These are phyloP conservation scores for Solanum gandarillasii DNA, from an alignment of 257 asterid genomes.

Conservation along the genomic window DNA sequence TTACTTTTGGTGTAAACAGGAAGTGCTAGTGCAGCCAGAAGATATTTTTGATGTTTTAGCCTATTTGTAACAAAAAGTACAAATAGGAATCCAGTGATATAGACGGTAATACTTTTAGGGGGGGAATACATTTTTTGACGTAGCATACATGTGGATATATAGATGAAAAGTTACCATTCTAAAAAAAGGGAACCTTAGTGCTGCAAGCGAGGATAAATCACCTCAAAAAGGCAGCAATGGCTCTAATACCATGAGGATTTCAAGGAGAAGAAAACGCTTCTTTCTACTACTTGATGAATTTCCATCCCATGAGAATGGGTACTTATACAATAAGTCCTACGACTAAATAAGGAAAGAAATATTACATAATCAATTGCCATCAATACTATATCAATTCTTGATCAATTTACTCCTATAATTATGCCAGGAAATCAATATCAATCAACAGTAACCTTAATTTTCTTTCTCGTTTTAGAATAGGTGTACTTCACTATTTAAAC, in stretches of 20 bases:
- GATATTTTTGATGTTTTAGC: not conserved
- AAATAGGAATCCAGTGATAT: not conserved
- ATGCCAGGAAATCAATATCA: not conserved
- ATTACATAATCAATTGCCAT: not conserved
- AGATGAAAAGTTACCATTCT: not conserved
- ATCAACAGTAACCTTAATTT: not conserved
- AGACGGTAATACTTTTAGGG: not conserved
- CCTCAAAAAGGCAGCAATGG: not conserved
- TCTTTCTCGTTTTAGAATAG: not conserved
- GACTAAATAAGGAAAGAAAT: not conserved
- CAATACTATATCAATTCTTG: not conserved
- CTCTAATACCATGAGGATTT: not conserved
- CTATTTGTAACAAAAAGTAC: not conserved
- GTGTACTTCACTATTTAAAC: not conserved
- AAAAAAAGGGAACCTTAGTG: not conserved
- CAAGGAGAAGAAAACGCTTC: not conserved
- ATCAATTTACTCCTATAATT: not conserved
- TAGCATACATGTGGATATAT: not conserved
- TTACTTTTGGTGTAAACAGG: not conserved
- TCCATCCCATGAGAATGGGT: not conserved
- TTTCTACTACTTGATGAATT: not conserved
- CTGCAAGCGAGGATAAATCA: not conserved
- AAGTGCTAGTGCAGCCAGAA: not conserved
- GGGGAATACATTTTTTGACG: not conserved
- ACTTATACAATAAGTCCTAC: not conserved